A percentile compares a stretch with the other conserved stretches of the same genome.
phyloP scores from a whole-genome alignment of 192 early-diverging fungal species.

The Mortierella alpina region DNA sequence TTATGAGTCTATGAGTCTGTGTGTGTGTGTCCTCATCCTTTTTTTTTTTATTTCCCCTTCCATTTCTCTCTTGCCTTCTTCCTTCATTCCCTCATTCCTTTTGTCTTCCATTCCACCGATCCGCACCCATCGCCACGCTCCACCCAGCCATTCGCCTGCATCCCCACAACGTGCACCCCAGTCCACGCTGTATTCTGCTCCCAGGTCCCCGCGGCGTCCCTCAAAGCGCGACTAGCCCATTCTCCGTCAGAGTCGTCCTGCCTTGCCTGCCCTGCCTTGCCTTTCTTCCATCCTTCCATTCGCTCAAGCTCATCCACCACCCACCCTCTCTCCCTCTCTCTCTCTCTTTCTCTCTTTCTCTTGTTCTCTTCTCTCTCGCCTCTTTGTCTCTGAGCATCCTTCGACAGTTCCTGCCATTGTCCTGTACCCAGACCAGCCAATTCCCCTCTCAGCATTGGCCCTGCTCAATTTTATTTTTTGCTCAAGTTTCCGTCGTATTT shows the following conservation, averaged over 20 bases:
- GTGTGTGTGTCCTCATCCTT: not conserved
- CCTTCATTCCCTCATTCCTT: not conserved
- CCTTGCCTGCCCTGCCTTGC: not conserved
- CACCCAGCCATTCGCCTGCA: too few species aligned
- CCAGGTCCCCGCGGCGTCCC: too few species aligned
- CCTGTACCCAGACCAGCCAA: too few species aligned
- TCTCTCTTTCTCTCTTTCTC: not conserved
- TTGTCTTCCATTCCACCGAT: not conserved
- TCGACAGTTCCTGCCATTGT: too few species aligned
- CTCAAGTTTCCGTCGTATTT: not conserved
- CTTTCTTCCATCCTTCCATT: not conserved
- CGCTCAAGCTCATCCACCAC: not conserved
- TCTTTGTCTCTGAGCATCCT: not conserved
- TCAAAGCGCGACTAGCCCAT: too few species aligned
- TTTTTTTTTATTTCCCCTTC: not conserved
- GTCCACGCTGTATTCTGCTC: too few species aligned
- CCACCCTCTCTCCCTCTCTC: not conserved
- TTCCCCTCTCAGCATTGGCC: too few species aligned
- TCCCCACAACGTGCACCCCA: too few species aligned
- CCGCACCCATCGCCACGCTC: too few species aligned
- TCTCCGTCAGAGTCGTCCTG: too few species aligned
- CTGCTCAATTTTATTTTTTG: not conserved
- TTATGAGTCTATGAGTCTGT: too few species aligned
- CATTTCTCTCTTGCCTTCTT: not conserved
- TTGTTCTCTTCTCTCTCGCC: slow-evolving; percentile 2